phyloP scores from a whole-genome alignment of 2,329 filamentous ascomycete species.

The Hypoxylon sp. region DNA sequence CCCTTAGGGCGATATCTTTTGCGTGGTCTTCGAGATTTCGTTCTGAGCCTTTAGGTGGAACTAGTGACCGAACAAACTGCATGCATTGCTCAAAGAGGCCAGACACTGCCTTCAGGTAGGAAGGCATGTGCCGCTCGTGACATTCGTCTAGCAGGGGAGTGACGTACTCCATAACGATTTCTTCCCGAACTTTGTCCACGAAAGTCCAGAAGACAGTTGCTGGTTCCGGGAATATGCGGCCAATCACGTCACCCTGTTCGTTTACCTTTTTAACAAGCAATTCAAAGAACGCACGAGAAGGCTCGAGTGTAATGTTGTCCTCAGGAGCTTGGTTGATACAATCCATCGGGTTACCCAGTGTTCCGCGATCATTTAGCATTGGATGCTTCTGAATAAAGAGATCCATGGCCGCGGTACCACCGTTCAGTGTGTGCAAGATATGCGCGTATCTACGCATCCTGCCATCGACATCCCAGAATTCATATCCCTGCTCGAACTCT shows the following conservation, averaged over 20 bases:
- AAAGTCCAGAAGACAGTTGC: constrained; percentile 82
- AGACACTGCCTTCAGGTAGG: constrained; percentile 88
- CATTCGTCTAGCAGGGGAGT: constrained; percentile 89
- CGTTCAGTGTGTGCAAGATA: constrained; percentile 86
- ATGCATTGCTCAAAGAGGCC: constrained; percentile 89
- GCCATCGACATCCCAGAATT: constrained; percentile 88
- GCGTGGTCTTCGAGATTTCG: constrained; percentile 75
- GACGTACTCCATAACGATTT: constrained; percentile 88
- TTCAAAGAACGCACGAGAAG: constrained; percentile 86
- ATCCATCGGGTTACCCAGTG: constrained; percentile 81
- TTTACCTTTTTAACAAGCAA: constrained; percentile 81
- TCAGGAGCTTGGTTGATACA: constrained; percentile 79
- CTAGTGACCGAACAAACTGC: constrained; percentile 80
- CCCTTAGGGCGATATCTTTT: constrained; percentile 75
- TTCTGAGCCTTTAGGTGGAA: constrained; percentile 74
- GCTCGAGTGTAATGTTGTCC: constrained; percentile 81
- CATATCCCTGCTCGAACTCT: constrained; percentile 94
- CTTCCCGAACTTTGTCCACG: constrained; percentile 85
- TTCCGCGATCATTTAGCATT: constrained; percentile 80
- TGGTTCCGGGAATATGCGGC: constrained; percentile 82
- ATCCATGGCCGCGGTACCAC: constrained; percentile 82
- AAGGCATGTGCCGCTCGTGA: constrained; percentile 79
- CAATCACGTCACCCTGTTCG: constrained; percentile 84
- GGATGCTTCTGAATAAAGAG: constrained; percentile 92
- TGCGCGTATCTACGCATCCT: constrained; percentile 91